Conservation (phyloP, 257 asterid species). For the Solanum ossicruentum region DNA sequence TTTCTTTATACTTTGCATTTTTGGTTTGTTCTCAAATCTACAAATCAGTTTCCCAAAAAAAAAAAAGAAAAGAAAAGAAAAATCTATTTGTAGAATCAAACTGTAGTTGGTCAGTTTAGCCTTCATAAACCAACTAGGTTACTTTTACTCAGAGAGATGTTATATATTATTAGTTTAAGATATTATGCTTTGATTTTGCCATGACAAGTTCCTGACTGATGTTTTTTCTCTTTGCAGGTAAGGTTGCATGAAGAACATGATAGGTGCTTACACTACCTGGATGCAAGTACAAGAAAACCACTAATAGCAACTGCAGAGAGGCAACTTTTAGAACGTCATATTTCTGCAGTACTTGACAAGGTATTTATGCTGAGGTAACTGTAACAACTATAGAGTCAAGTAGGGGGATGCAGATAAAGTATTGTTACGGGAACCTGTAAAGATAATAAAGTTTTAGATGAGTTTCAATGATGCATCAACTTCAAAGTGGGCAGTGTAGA, state of each 20-base stretch:
- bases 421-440: not conserved
- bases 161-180: not conserved
- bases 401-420: not conserved
- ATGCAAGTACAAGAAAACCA: conserved; percentile 71
- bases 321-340: conserved; percentile 76
- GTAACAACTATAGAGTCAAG: not conserved
- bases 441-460: not conserved
- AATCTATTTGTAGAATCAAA: not conserved
- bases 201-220: not conserved
- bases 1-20: not conserved
- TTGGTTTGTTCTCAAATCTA: not conserved
- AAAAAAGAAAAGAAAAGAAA: too few relatives aligned
- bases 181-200: not conserved
- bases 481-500: not conserved
- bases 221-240: conserved; percentile 20
- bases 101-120: not conserved
- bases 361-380: conserved; percentile 16
- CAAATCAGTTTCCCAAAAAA: not conserved
- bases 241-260: conserved; percentile 98
- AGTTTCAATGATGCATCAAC: not conserved
- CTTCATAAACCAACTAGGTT: not conserved
- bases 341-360: conserved; percentile 81
- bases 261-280: conserved; percentile 78
- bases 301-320: conserved; percentile 74
- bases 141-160: not conserved